Evolutionary conservation across 225 moss, liverwort and hornwort genomes (phyloP), one percentile per base, ranked within the genome.

Genomic region (Neckera pumila): DNA sequence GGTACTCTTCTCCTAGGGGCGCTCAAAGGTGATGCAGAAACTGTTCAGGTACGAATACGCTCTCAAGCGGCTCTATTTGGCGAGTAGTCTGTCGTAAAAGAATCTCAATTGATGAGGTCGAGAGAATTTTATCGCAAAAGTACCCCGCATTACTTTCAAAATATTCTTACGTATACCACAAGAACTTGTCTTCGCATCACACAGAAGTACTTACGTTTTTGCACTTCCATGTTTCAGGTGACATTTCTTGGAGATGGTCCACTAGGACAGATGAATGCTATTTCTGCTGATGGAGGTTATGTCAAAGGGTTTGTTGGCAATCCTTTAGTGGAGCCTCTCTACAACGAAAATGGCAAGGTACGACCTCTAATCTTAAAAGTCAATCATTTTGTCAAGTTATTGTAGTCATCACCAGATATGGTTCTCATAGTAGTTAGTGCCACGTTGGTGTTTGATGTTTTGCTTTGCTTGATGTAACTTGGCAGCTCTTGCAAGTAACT

Each of bases 241-340:
- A 91, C 94, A 25, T 99, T 99, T 86, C 82, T 93, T 86, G 98
- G 98, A 90, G 94, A 99, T 91, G 98, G 98, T 58, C 97, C 97
- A 19, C 88, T 99, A 56, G 98, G 98, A 76, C 97, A 99, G 90
- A 97, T 99, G 96, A 99, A 96, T 53, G 90, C 96, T 70, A 70
- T 99, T 71, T 95, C 94, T 53, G 76, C 95, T 84, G 94, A 93
- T 80, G 90, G 88, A 85, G 94, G 94, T 89, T 91, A 92, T 91
- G 97, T 96, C 22, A 99, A 96, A 86, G 98, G 98, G n/a, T 99
- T 99, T 87, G 96, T 99, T 56, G 98, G 95, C 79, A 97, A 99
- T 90, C 97, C 98, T 84, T 91, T 94, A 79, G 92, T 96, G 88
- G 92, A 97, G 75, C 86, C 94, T 73, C 88, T 96, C 33, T 91